Percentiles rank a stretch among this genome's conserved stretches.
Evolutionary conservation across 2,329 filamentous ascomycete genomes (phyloP).

Genomic region (Xylaria sp.): DNA sequence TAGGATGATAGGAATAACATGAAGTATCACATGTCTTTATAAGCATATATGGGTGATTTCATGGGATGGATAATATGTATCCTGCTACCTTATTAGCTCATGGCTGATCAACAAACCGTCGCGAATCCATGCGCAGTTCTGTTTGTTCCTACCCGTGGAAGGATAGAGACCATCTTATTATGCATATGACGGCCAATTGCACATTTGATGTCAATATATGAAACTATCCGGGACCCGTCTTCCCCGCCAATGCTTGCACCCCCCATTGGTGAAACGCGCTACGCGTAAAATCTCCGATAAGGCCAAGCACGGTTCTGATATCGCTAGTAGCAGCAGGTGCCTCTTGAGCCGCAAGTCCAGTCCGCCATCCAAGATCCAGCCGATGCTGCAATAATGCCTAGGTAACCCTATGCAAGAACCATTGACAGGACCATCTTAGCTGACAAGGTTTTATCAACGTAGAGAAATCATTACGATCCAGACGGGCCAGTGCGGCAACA

Average conservation of each 20-base stretch:
- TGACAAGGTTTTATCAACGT: constrained; percentile 19
- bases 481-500: constrained; percentile 98
- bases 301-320: constrained; percentile 2
- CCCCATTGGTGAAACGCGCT: constrained; percentile 15
- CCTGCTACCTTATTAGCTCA: too few species aligned
- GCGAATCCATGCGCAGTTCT: too few species aligned
- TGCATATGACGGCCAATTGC: too few species aligned
- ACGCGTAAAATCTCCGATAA: constrained; percentile 23
- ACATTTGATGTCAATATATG: neutral
- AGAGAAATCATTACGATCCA: constrained; percentile 99
- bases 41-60: too few species aligned
- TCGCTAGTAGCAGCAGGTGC: neutral
- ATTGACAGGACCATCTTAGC: neutral
- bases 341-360: neutral
- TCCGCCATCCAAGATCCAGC: neutral
- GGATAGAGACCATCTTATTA: too few species aligned
- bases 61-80: too few species aligned
- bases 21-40: too few species aligned
- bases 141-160: too few species aligned
- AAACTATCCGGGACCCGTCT: constrained; percentile 1
- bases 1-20: too few species aligned
- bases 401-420: constrained; percentile 15
- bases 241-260: constrained; percentile 10
- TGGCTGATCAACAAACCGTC: too few species aligned
- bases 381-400: constrained; percentile 32